A percentile compares a stretch with the other conserved stretches of the same genome.
Evolutionary conservation across 2,329 filamentous ascomycete species (phyloP).

Genomic region (Hypomyces perniciosus): DNA sequence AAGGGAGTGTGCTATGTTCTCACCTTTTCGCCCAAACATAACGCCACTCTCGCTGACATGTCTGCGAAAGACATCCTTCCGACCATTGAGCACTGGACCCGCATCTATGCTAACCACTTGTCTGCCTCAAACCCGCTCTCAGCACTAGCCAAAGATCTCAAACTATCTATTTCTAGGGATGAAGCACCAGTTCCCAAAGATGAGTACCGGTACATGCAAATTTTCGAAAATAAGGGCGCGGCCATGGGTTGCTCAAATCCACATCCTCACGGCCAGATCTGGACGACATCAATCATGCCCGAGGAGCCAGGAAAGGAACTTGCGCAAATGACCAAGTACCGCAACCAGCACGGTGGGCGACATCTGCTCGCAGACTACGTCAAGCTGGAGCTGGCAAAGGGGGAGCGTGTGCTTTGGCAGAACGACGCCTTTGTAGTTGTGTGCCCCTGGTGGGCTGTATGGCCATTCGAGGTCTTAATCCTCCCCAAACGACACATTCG

Average conservation of each 20-base stretch:
- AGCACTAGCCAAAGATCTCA: constrained; percentile 32
- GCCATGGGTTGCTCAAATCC: constrained; percentile 99
- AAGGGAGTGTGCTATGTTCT: constrained; percentile 96
- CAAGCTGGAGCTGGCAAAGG: constrained; percentile 70
- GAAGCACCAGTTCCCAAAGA: constrained; percentile 49
- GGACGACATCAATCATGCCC: constrained; percentile 86
- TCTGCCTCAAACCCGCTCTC: constrained; percentile 63
- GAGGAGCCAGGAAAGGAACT: constrained; percentile 84
- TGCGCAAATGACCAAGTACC: constrained; percentile 71
- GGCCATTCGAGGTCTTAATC: constrained; percentile 95
- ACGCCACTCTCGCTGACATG: constrained; percentile 90
- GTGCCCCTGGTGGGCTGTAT: constrained; percentile 96
- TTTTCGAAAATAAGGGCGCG: constrained; percentile 97
- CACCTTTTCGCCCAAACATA: constrained; percentile 86
- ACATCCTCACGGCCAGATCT: constrained; percentile 93
- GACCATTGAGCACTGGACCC: constrained; percentile 84
- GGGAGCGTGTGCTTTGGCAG: constrained; percentile 81
- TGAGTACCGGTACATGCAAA: constrained; percentile 96
- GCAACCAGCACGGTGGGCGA: constrained; percentile 60
- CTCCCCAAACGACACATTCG: constrained; percentile 79
- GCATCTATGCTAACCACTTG: constrained; percentile 78
- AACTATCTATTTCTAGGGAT: constrained; percentile 33
- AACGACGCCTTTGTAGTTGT: constrained; percentile 81
- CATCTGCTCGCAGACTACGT: constrained; percentile 86
- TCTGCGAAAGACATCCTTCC: constrained; percentile 68